Percentiles rank a stretch among this genome's conserved stretches.
phyloP scores from a whole-genome alignment of 345 rosid species.

The Hibiscus syriacus region DNA sequence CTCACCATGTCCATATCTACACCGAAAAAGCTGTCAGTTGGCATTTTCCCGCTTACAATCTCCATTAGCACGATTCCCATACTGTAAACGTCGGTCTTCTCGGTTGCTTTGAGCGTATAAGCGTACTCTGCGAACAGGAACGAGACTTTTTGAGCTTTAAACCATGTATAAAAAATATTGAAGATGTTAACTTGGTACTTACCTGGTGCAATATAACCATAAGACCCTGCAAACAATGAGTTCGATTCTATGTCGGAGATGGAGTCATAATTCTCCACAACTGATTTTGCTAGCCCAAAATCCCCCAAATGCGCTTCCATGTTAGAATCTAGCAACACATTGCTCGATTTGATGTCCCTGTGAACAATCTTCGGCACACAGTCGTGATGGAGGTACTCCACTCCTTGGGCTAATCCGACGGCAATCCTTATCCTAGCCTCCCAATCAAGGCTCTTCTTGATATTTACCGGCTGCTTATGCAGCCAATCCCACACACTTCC shows the following conservation, averaged over 20 bases:
- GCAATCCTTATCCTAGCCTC: conserved; percentile 75
- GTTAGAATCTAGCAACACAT: conserved; percentile 59
- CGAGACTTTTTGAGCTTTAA: background rate
- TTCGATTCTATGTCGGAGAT: too few species aligned
- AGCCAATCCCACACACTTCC: conserved; percentile 98
- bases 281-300: too few species aligned
- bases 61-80: conserved; percentile 90
- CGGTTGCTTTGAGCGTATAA: conserved; percentile 74
- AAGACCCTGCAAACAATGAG: too few species aligned
- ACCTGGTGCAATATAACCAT: conserved; percentile 97
- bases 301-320: too few species aligned
- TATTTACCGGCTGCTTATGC: conserved; percentile 34
- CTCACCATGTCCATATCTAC: conserved; percentile 80
- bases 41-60: conserved; percentile 77
- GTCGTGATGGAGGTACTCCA: conserved; percentile 93
- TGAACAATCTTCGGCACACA: conserved; percentile 78
- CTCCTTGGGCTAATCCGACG: conserved; percentile 81
- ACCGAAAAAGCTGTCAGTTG: conserved; percentile 58
- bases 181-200: conserved; percentile 7
- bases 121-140: conserved; percentile 57
- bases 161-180: background rate
- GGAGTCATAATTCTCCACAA: too few species aligned
- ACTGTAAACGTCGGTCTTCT: conserved; percentile 87
- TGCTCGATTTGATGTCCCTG: conserved; percentile 90
- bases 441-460: conserved; percentile 64